Base-by-base conservation (phyloP, 1,284 basidiomycete species). In the Ganoderma lingzhi region DNA sequence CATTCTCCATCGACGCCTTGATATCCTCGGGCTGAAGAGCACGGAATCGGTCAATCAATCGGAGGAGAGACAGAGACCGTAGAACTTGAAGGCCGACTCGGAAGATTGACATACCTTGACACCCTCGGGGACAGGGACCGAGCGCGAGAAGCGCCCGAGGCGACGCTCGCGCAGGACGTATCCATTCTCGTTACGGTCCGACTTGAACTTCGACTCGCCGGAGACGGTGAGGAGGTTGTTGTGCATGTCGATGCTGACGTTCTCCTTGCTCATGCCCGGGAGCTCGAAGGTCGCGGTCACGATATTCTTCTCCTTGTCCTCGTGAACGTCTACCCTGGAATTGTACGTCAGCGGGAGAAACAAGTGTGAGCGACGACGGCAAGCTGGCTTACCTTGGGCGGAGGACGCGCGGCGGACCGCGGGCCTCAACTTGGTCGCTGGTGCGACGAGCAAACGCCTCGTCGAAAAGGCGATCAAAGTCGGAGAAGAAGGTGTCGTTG, bases 201-300 rank as follows among this genome's bases (percentile, higher is more conserved):
- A 58, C n/a, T 75, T 59, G 5, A 73, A 71, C 12, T 76, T 80
- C 28, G 70, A 77, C 78, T 86, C 83, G 9, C 83, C 86, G 17
- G 83, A 82, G 64, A 88, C 66, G 65, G 74, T 82, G 42, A 87
- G 78, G 23, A 80, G 79, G 63, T 83, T 79, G 60, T 84, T 80
- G 62, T 82, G 79, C 48, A 86, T 74, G 64, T 87, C 84, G 55
- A 87, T 82, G 61, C 68, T 68, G 59, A 88, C 80, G 48, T 85
- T 76, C 30, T 85, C 80, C 37, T 82, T 80, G 74, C 79, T 83
- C 62, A 88, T 28, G 6, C 86, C 85, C 6, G 86, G 85, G 19
- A 88, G 75, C 68, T 88, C 86, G 66, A 88, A 86, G 3, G 80
- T 79, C n/a, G 86, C 86, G 0, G 83, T 84, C 28, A 87, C 82